phyloP scores from a whole-genome alignment of 805 yeast genomes.

The Kodamaea restingae region DNA sequence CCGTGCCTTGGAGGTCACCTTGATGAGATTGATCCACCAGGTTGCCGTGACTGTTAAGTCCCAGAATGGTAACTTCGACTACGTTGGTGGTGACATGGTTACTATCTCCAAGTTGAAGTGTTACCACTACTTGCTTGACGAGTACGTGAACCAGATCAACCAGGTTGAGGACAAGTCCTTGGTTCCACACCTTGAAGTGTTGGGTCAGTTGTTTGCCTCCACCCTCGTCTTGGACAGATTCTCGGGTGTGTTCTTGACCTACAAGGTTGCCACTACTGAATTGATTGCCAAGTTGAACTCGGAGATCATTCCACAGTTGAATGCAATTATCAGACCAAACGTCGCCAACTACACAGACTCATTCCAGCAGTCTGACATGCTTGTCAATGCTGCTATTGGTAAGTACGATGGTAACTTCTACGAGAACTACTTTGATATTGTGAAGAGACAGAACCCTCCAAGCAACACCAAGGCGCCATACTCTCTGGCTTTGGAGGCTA shows the following conservation, averaged over 20 bases:
- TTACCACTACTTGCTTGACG: conserved; percentile 44
- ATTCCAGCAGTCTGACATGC: conserved; percentile 74
- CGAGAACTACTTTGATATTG: conserved; percentile 63
- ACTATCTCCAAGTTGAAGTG: conserved; percentile 48
- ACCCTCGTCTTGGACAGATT: conserved; percentile 61
- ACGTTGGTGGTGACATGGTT: conserved; percentile 44
- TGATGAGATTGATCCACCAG: conserved; percentile 35
- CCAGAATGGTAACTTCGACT: conserved; percentile 42
- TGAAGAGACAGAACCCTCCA: conserved; percentile 48
- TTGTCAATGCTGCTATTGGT: conserved; percentile 81
- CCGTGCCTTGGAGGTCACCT: conserved; percentile 33
- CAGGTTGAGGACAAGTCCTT: conserved; percentile 37
- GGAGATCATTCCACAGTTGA: conserved; percentile 35
- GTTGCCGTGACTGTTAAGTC: conserved; percentile 27
- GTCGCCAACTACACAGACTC: conserved; percentile 80
- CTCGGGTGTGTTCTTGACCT: conserved; percentile 68
- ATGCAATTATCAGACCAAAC: conserved; percentile 46
- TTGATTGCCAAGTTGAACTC: conserved; percentile 45
- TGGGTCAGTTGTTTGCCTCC: conserved; percentile 59
- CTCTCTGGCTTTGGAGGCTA: conserved; percentile 32
- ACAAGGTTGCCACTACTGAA: conserved; percentile 49
- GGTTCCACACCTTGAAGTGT: conserved; percentile 44
- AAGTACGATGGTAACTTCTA: conserved; percentile 78
- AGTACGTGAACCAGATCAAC: conserved; percentile 35
- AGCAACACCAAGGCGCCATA: conserved; percentile 58